Evolutionary conservation across 1,139 yeast genomes (phyloP).

Genomic region (Kazachstania sp.): DNA sequence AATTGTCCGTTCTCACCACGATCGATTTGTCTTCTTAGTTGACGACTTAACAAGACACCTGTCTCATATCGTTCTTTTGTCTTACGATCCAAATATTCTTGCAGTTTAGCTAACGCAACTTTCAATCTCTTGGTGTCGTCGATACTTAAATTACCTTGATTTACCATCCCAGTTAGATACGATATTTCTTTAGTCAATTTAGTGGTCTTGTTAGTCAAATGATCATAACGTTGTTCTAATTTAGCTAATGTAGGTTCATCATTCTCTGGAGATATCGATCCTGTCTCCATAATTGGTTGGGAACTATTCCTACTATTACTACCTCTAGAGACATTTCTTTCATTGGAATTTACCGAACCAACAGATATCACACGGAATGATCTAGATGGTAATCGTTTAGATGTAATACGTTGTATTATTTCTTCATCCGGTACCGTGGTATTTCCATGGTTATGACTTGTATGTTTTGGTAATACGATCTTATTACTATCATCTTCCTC

Average conservation of each 20-base stretch:
- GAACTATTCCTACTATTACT: no score
- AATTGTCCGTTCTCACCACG: slow-evolving; percentile 34
- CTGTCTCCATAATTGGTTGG: no score
- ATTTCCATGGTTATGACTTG: background rate
- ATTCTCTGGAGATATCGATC: background rate
- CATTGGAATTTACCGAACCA: slow-evolving; percentile 5
- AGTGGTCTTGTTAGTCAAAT: slow-evolving; percentile 26
- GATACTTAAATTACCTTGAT: slow-evolving; percentile 32
- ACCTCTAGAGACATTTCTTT: no score
- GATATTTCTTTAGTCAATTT: slow-evolving; percentile 33
- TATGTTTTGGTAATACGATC: slow-evolving; percentile 10
- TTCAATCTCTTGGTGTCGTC: slow-evolving; percentile 33
- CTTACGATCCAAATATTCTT: slow-evolving; percentile 34
- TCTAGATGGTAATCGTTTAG: slow-evolving; percentile 13
- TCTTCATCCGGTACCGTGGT: background rate
- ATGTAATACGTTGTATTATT: slow-evolving; percentile 5
- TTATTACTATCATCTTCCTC: background rate
- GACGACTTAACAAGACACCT: slow-evolving; percentile 34
- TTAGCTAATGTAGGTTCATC: slow-evolving; percentile 11
- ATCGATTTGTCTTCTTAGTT: slow-evolving; percentile 34
- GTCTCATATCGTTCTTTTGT: slow-evolving; percentile 36
- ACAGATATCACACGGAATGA: slow-evolving; percentile 31
- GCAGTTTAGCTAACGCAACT: slow-evolving; percentile 32
- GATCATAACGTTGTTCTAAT: slow-evolving; percentile 24
- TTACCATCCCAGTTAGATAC: slow-evolving; percentile 30